Evolutionary conservation across 2,329 filamentous ascomycete species (phyloP).

Genomic region (Clonostachys rhizophaga): DNA sequence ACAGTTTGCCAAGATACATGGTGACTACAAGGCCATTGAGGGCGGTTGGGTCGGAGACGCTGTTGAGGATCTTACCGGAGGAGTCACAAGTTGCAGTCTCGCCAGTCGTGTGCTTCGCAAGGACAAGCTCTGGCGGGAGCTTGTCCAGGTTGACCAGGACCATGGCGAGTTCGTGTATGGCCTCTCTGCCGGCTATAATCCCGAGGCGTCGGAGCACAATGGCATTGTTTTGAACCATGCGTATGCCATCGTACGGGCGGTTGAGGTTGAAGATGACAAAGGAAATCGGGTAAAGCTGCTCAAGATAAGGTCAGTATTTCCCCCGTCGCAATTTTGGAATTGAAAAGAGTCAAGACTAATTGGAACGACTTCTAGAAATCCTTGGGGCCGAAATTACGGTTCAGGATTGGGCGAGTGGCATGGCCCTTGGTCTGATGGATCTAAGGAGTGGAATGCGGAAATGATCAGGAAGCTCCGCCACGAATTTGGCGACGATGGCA

Average conservation of each 20-base stretch:
- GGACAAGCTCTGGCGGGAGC: constrained; percentile 65
- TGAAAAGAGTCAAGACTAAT: not conserved
- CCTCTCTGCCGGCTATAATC: too few species aligned
- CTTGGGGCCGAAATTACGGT: constrained; percentile 57
- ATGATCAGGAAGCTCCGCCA: constrained; percentile 65
- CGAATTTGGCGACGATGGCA: constrained; percentile 64
- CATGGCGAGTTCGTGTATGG: constrained; percentile 61
- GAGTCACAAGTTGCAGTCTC: constrained; percentile 50
- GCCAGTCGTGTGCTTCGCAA: constrained; percentile 58
- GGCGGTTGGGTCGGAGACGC: constrained; percentile 59
- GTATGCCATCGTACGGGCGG: constrained; percentile 25
- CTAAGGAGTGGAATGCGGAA: constrained; percentile 68
- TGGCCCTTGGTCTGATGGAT: constrained; percentile 70
- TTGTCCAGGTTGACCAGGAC: constrained; percentile 47
- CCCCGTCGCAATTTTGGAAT: not conserved
- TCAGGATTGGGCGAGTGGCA: constrained; percentile 55
- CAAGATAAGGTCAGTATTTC: constrained; percentile 31
- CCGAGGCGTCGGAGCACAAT: too few species aligned
- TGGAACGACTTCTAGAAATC: constrained; percentile 52
- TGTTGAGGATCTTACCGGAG: constrained; percentile 46
- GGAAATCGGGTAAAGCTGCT: constrained; percentile 32
- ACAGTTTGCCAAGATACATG: constrained; percentile 65
- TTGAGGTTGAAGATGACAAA: constrained; percentile 36
- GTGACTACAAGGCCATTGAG: constrained; percentile 64
- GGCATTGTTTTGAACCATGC: too few species aligned